Conservation (phyloP, 179 eudicot genomes). For the Beta macrorhiza region DNA sequence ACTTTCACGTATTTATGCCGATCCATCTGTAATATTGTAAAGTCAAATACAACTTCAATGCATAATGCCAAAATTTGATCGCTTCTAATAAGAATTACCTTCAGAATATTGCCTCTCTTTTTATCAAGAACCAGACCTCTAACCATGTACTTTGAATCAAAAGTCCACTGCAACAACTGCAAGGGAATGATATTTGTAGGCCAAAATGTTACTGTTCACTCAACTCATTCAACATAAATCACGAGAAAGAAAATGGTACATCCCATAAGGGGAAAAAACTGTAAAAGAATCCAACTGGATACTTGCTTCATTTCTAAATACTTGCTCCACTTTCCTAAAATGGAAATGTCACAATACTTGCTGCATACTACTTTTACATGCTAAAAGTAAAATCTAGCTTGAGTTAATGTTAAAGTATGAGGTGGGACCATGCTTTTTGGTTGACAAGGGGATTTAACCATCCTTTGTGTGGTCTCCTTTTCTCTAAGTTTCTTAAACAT, state of each 20-base stretch:
- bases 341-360: too few species aligned
- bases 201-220: slow-evolving; percentile 17
- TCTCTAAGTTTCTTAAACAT: too few species aligned
- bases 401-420: too few species aligned
- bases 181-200: slow-evolving; percentile 25
- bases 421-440: too few species aligned
- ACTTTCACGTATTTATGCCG: slow-evolving; percentile 97
- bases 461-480: too few species aligned
- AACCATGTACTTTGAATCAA: slow-evolving; percentile 98
- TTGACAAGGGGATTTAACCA: too few species aligned
- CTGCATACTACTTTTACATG: too few species aligned
- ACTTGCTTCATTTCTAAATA: too few species aligned
- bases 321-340: too few species aligned
- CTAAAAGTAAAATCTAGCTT: too few species aligned
- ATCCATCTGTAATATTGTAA: slow-evolving; percentile 67
- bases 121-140: slow-evolving; percentile 96
- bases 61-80: background rate
- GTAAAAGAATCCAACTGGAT: background rate
- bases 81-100: slow-evolving; percentile 44
- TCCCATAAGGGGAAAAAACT: background rate
- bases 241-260: background rate
- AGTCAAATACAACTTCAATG: slow-evolving; percentile 19
- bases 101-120: slow-evolving; percentile 94
- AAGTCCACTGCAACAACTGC: slow-evolving; percentile 84
- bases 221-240: slow-evolving; percentile 1